Evolutionary conservation across 495 filamentous ascomycete species (phyloP), one percentile per base, ranked within the genome.

Genomic region (Xylaria intraflava): DNA sequence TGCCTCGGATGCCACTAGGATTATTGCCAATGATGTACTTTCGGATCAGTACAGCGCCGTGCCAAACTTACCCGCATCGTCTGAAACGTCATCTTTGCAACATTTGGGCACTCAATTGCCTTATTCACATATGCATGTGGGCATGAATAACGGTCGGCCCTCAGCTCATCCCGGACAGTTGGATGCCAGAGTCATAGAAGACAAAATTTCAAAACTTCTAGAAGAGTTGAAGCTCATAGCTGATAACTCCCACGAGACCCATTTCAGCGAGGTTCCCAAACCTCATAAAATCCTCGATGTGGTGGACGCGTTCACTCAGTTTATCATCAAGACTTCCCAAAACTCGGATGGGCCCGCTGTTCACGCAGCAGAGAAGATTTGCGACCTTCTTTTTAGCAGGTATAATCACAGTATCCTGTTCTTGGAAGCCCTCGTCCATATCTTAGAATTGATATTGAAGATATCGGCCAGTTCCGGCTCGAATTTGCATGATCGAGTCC

Each of bases 31-130:
- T 50, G 90, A 96, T 61, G 81, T 93, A 12, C 78, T 96, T 20
- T 86, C 89, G 58, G 91, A 95, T 44, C 82, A 86, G 53, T 95
- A 87, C 66, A 83, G 81, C n/a, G 67, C 84, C 7, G 78, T 90
- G 43, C 82, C 88, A 2, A 89, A 77, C 60, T 73, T 95, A 17
- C 81, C 87, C 14, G 92, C 89, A 1, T 87, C 90, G 2, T 83
- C 87, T 14, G 89, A 94, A 59, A 84, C 84, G 6, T 88, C 90
- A 24, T 83, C 87, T 23, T 72, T 95, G 48, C 84, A 87, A 44
- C 82, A 88, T 56, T 58, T 80, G n/a, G 70, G 72, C 11, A 7
- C 33, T 6, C 86, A 85, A 52, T 72, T 84, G 24, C 72, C 79
- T 12, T 86, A 88, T 59, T 74, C 80, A 39, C 82, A 80, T 41